Evolutionary conservation across 2,329 filamentous ascomycete species (phyloP).

Genomic region (Calonectria hawksworthii): DNA sequence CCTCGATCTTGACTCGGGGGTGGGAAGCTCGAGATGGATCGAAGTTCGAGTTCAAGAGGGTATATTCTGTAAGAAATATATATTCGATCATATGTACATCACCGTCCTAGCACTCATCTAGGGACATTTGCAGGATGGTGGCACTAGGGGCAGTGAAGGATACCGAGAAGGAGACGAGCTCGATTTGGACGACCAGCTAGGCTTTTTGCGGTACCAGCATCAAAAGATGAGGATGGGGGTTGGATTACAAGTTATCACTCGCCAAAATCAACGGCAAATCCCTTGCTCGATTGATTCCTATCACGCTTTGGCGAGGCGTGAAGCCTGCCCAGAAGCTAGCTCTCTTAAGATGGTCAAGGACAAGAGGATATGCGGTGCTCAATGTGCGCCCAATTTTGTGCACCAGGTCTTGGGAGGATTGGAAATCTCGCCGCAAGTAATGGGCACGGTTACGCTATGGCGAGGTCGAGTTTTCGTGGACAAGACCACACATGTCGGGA

Average conservation of each 20-base stretch:
- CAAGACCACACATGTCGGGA: neutral
- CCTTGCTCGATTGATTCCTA: neutral
- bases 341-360: neutral
- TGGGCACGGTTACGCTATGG: neutral
- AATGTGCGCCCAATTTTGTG: neutral
- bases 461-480: neutral
- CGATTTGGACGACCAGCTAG: too few species aligned
- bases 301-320: neutral
- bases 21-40: neutral
- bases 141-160: neutral
- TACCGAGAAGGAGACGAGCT: neutral
- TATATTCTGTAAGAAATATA: neutral
- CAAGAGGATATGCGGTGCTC: too few species aligned
- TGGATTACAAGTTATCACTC: neutral
- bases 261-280: neutral
- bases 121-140: neutral
- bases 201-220: neutral
- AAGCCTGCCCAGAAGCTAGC: neutral
- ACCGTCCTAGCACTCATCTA: neutral
- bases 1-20: neutral
- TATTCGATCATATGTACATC: neutral
- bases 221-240: neutral
- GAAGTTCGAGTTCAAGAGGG: neutral
- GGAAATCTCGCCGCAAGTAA: neutral
- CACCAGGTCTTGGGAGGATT: too few species aligned